These are phyloP conservation scores for Nakazawaea ernobii DNA, from an alignment of 805 yeast species.

Conservation along the genomic window DNA sequence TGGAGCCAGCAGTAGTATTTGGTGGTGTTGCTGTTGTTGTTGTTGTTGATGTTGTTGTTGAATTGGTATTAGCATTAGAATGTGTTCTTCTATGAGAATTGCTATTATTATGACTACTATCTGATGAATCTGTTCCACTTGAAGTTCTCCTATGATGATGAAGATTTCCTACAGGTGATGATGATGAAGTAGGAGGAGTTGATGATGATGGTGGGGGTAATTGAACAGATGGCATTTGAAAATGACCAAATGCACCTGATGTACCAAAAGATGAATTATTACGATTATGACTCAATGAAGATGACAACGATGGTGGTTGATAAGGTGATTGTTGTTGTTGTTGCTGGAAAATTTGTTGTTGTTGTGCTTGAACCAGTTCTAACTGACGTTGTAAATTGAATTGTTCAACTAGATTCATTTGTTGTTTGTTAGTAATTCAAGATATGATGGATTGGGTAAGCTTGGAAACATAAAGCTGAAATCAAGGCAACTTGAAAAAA, in stretches of 20 bases:
- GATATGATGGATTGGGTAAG: too few relatives aligned
- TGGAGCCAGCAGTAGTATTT: neutral
- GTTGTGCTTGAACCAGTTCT: constrained; percentile 88
- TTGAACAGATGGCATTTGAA: constrained; percentile 17
- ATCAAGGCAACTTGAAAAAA: too few relatives aligned
- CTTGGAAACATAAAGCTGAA: too few relatives aligned
- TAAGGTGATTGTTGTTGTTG: constrained; percentile 35
- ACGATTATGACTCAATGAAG: constrained; percentile 18
- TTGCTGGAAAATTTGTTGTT: constrained; percentile 79
- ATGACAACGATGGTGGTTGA: constrained; percentile 13
- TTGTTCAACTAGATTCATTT: constrained; percentile 56
- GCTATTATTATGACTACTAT: neutral
- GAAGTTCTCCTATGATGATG: constrained; percentile 25
- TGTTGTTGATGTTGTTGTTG: neutral
- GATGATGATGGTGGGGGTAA: constrained; percentile 23
- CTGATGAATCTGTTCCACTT: constrained; percentile 14
- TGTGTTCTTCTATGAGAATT: constrained; percentile 7
- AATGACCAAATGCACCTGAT: constrained; percentile 12
- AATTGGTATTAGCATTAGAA: neutral
- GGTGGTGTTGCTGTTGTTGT: constrained; percentile 4
- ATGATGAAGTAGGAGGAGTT: constrained; percentile 17
- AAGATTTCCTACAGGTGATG: neutral
- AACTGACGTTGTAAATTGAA: constrained; percentile 85
- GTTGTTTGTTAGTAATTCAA: constrained; percentile 7
- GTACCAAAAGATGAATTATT: constrained; percentile 6